Evolutionary conservation across 345 rosid genomes (phyloP).

Genomic region (Camelina laxa): DNA sequence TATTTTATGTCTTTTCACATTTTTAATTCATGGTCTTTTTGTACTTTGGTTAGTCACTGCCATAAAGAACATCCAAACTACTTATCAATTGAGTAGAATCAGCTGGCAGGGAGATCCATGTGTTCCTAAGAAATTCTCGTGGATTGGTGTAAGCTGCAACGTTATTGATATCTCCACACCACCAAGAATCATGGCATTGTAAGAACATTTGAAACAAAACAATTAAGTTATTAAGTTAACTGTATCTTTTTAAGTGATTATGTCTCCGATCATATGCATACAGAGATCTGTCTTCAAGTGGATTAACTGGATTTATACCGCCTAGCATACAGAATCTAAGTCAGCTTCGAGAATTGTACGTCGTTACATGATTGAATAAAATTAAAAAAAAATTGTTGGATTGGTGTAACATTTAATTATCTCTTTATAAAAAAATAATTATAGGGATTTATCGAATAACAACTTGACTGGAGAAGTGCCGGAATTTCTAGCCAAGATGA

Average conservation of each 20-base stretch:
- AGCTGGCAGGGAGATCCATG: constrained; percentile 64
- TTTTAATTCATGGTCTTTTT: background rate
- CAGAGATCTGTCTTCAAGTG: constrained; percentile 51
- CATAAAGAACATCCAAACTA: constrained; percentile 46
- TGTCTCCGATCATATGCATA: background rate
- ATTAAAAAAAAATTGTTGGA: background rate
- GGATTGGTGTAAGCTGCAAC: constrained; percentile 52
- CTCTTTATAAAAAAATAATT: background rate
- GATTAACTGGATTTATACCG: constrained; percentile 45
- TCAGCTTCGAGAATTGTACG: constrained; percentile 49
- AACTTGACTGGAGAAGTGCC: constrained; percentile 55
- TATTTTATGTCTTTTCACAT: background rate
- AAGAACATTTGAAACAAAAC: constrained; percentile 25
- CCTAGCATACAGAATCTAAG: constrained; percentile 41
- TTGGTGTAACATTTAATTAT: background rate
- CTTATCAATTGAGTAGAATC: constrained; percentile 36
- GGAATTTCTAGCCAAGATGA: constrained; percentile 45
- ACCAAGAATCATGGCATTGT: constrained; percentile 56
- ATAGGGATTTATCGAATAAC: constrained; percentile 61
- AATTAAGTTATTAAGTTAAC: background rate
- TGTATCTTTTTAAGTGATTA: background rate
- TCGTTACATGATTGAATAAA: background rate
- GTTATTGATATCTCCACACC: constrained; percentile 16
- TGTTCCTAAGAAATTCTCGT: constrained; percentile 30
- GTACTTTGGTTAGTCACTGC: constrained; percentile 43